Evolutionary conservation across 1,284 basidiomycete genomes (phyloP).

Genomic region (Irpex sp.): DNA sequence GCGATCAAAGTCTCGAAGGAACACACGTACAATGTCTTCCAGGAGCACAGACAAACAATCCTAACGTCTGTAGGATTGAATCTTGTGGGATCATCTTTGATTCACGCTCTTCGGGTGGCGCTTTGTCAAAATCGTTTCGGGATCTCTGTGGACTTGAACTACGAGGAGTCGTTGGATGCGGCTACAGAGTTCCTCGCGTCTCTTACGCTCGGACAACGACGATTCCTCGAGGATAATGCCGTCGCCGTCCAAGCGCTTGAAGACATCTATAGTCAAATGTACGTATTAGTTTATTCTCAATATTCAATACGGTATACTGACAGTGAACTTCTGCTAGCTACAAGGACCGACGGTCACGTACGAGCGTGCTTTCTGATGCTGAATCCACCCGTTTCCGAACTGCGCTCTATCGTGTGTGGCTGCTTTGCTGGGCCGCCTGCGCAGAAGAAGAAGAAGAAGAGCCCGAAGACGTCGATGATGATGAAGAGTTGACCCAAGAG

Average conservation of each 20-base stretch:
- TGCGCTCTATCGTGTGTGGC: constrained; percentile 25
- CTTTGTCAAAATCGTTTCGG: background rate
- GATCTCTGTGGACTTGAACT: background rate
- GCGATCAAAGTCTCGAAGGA: constrained; percentile 28
- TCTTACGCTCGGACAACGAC: background rate
- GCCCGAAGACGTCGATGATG: background rate
- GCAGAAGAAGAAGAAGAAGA: background rate
- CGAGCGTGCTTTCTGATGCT: constrained; percentile 18
- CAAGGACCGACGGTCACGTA: constrained; percentile 22
- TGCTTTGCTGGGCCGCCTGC: constrained; percentile 1
- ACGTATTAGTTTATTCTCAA: background rate
- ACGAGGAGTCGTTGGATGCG: background rate
- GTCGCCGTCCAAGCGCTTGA: background rate
- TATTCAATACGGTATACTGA: background rate
- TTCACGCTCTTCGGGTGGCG: constrained; percentile 27
- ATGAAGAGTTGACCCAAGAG: background rate
- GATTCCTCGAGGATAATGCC: background rate
- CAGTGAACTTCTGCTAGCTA: constrained; percentile 12
- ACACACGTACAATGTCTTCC: constrained; percentile 29
- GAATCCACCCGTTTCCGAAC: constrained; percentile 25
- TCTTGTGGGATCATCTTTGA: constrained; percentile 28
- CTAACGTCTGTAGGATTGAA: constrained; percentile 31
- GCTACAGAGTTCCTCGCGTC: background rate
- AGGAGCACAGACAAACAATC: constrained; percentile 28
- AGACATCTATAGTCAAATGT: background rate